Evolutionary conservation across 768 basidiomycete genomes (phyloP), one percentile per base, ranked within the genome.

Genomic region (Guyanaporus albipodus): DNA sequence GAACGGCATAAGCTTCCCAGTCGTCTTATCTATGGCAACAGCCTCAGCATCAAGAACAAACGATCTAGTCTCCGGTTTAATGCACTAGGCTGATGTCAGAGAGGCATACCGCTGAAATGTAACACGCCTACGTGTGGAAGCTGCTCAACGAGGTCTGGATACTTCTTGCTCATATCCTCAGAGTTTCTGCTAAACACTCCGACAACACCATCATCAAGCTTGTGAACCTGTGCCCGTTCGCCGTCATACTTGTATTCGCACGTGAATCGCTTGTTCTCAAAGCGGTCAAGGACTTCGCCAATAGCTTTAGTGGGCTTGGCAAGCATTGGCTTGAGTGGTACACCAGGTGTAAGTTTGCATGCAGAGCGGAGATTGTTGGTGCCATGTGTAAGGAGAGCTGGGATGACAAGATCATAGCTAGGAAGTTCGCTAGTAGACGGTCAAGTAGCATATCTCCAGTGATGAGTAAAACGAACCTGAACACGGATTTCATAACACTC

Each of bases 171-270:
- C 96, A 98, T 99, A 57, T 99, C 93, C 67, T 99, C 96, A 21
- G 93, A 96, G 67, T 99, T 99, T 46, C 96, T 75, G 64, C 91
- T 94, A 69, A 97, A 99, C 34, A 99, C 85, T n/a, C 79, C 78
- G 17, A 99, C 83, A 4, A 75, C 78, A 1, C 93, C 95, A 59
- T 91, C 78, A 34, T 82, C 80, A 38, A 92, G 70, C 61, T 76
- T 82, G 67, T 99, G 96, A 3, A 95, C 87, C 72, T 97, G 94
- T 14, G 96, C 96, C 38, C 96, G 84, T 65, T 99, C 96, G 7
- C 96, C 96, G 54, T 99, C 96, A 56, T 99, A 99, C 67, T 99
- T 99, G 70, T 99, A 99, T 71, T 99, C 96, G 69, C 94, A 98
- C 8, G 96, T 97, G 63, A 99, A 98, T 44, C 77, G 79, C 67